phyloP scores from a whole-genome alignment of 2,329 filamentous ascomycete genomes.

The Trichoderma sp. region DNA sequence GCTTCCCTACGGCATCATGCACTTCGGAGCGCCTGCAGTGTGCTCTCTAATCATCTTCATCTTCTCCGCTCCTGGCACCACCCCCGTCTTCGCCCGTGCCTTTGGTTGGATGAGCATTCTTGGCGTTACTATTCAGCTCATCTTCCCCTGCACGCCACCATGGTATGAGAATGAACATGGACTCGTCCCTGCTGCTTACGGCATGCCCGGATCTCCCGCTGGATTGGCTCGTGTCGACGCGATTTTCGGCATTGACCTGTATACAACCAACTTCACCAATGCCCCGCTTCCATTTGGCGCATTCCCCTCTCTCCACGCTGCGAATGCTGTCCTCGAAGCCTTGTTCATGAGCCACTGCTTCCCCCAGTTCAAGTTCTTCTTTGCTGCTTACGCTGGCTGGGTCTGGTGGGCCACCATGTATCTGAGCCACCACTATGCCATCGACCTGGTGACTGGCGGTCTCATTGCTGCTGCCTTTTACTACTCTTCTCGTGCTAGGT shows the following conservation, averaged over 20 bases:
- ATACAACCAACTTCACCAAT: constrained; percentile 87
- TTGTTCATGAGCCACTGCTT: constrained; percentile 93
- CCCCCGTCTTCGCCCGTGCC: constrained; percentile 78
- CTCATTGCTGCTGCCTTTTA: constrained; percentile 75
- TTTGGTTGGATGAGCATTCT: constrained; percentile 92
- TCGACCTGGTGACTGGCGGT: constrained; percentile 85
- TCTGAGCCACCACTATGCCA: constrained; percentile 92
- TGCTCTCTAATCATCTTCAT: constrained; percentile 79
- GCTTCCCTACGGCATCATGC: constrained; percentile 88
- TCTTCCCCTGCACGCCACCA: constrained; percentile 90
- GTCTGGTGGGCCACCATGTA: constrained; percentile 99
- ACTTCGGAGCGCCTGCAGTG: constrained; percentile 83
- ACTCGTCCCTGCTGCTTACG: constrained; percentile 86
- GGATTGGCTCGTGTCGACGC: constrained; percentile 85
- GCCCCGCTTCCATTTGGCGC: constrained; percentile 92
- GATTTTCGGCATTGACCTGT: constrained; percentile 87
- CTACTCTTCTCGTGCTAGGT: constrained; percentile 77
- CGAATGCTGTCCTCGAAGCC: constrained; percentile 82
- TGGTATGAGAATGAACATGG: constrained; percentile 97
- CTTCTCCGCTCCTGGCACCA: constrained; percentile 81
- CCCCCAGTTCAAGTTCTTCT: constrained; percentile 75
- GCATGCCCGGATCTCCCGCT: constrained; percentile 84
- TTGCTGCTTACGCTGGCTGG: constrained; percentile 84
- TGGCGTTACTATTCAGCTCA: constrained; percentile 82
- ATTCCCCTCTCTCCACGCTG: constrained; percentile 90